Base-by-base conservation (phyloP, 2,329 filamentous ascomycete species). In the Aaosphaeria pasadenensis region DNA sequence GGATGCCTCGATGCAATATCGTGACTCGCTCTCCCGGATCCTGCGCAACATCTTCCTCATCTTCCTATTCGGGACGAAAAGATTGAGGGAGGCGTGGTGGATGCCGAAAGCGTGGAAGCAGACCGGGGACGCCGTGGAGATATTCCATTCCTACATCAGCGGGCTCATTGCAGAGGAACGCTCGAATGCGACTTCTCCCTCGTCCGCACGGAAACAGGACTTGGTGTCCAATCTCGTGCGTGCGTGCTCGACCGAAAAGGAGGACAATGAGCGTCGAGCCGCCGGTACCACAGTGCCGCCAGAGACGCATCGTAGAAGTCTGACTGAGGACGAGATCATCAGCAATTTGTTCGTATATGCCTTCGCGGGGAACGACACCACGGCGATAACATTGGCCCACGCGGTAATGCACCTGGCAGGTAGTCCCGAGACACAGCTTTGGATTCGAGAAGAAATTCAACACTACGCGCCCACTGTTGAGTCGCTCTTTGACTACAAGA, bases 321-420 rank as follows among this genome's bases (percentile, higher is more conserved):
- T 55, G 4, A 52, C 53, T 4, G 44, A 52, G 5, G 60, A 61
- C 35, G 77, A 81, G 48, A 73, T 81, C 6, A 74, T 74, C 40
- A 74, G 77, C 24, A 79, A 79, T 39, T 58, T 78, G 42, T 77
- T 77, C 45, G 64, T 74, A 3, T 71, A 78, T 53, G 77, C 73
- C 35, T 66, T 80, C 43, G 77, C 77, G 0, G 78, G 77, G 1
- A 75, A 78, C 48, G 77, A 81, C 49, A 79, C 77, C 0, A 77
- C 76, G 0, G 73, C 77, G 1, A 70, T 75, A 17, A 72, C 72
- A 0, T 55, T 79, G 4, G 67, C 70, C 0, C 77, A 71, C 46
- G 60, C 71, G 0, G 55, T 77, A 1, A 59, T 73, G 6, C 71
- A 77, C 17, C 63, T 81, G 1, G 75, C 77, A 1, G 67, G 71